A percentile compares a stretch with the other conserved stretches of the same genome.
phyloP scores from a whole-genome alignment of 169 alveolate species.

The Toxoplasma gondii region DNA sequence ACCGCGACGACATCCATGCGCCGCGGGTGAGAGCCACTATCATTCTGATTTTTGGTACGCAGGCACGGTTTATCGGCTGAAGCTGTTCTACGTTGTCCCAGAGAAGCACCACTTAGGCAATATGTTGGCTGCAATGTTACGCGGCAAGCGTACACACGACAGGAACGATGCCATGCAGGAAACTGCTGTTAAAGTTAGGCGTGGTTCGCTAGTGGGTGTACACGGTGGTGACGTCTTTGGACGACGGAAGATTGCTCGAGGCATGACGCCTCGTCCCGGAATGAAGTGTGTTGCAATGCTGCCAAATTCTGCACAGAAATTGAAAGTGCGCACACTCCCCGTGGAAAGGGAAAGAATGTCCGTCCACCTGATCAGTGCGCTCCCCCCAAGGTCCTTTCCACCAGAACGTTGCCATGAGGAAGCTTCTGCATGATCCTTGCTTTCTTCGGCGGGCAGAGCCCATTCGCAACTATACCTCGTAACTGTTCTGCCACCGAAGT shows the following conservation, averaged over 20 bases:
- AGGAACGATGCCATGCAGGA: background rate
- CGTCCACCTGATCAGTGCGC: background rate
- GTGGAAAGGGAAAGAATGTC: conserved; percentile 13
- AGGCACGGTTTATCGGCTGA: conserved; percentile 22
- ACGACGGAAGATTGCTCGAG: background rate
- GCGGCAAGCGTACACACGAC: background rate
- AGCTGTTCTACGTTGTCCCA: conserved; percentile 15
- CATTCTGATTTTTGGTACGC: background rate
- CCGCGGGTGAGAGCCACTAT: no score
- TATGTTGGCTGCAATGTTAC: background rate
- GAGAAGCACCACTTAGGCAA: background rate
- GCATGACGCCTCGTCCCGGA: background rate
- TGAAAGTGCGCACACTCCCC: conserved; percentile 21
- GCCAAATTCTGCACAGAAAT: background rate
- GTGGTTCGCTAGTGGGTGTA: background rate
- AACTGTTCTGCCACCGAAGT: no score
- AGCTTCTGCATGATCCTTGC: no score
- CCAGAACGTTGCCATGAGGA: no score
- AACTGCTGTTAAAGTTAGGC: background rate
- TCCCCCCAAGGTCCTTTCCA: no score
- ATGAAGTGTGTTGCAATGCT: background rate
- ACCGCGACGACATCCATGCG: no score
- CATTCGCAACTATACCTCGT: no score
- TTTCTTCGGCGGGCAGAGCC: no score
- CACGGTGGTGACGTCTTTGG: background rate